These are phyloP conservation scores for Malus sieversii DNA, from an alignment of 306 rosid species.

Conservation along the genomic window DNA sequence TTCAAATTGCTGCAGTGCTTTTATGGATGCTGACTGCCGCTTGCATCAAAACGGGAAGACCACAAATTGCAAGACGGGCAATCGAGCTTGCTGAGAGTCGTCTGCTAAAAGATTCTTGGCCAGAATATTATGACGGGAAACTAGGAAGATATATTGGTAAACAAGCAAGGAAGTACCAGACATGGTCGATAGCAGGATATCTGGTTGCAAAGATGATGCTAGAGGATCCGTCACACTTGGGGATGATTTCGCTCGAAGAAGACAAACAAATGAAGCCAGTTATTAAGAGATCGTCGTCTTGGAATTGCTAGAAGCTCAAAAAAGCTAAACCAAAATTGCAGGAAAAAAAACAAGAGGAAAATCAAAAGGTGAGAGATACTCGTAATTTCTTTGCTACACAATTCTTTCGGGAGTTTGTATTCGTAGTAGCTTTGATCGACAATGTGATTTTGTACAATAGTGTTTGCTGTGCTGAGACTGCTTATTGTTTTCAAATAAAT, in stretches of 20 bases:
- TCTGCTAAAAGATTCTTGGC: constrained; percentile 80
- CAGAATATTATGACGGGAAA: constrained; percentile 86
- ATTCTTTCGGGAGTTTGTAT: constrained; percentile 43
- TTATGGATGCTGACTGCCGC: constrained; percentile 87
- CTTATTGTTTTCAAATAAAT: constrained; percentile 15
- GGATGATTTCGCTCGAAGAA: constrained; percentile 91
- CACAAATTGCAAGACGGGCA: constrained; percentile 78
- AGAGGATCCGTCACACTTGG: constrained; percentile 87
- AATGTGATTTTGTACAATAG: constrained; percentile 61
- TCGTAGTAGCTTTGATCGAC: constrained; percentile 43
- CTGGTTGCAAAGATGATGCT: constrained; percentile 91
- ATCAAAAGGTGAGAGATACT: constrained; percentile 40
- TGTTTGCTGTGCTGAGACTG: constrained; percentile 32
- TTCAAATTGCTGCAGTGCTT: constrained; percentile 44
- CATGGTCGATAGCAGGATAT: constrained; percentile 92
- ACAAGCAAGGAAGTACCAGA: constrained; percentile 87
- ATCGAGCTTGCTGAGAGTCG: constrained; percentile 87
- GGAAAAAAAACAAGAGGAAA: constrained; percentile 21
- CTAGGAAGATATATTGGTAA: constrained; percentile 76
- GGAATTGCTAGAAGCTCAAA: constrained; percentile 55
- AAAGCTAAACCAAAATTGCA: constrained; percentile 26
- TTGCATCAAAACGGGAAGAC: constrained; percentile 82
- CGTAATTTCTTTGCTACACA: constrained; percentile 34
- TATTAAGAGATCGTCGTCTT: constrained; percentile 73
- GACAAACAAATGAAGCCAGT: constrained; percentile 86